Conservation (phyloP, 768 basidiomycete species). For the Amyloporia xantha region DNA sequence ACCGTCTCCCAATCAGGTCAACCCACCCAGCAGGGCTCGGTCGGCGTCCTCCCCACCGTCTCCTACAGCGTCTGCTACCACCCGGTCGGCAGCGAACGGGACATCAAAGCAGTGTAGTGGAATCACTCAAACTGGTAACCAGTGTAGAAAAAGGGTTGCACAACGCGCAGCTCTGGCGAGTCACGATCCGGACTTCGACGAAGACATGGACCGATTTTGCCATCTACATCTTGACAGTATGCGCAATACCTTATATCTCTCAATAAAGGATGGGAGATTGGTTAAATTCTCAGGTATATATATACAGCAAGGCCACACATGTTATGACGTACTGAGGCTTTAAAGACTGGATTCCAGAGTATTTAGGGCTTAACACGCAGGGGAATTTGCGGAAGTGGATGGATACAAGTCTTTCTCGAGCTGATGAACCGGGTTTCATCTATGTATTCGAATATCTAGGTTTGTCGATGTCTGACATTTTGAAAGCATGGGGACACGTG, state of each 20-base stretch:
- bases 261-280: constrained; percentile 13
- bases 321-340: neutral
- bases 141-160: constrained; percentile 49
- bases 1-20: too few relatives aligned
- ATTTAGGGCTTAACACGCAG: constrained; percentile 56
- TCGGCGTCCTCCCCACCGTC: constrained; percentile 17
- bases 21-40: constrained; percentile 8
- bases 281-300: constrained; percentile 9
- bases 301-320: neutral
- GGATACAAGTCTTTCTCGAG: constrained; percentile 43
- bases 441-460: constrained; percentile 79
- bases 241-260: constrained; percentile 48
- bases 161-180: constrained; percentile 25
- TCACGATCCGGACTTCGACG: constrained; percentile 28
- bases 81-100: neutral
- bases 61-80: constrained; percentile 9
- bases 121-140: constrained; percentile 56
- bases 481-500: neutral
- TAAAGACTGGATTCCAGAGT: constrained; percentile 64
- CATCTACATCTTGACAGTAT: constrained; percentile 57
- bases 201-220: constrained; percentile 55
- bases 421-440: constrained; percentile 70
- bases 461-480: too few relatives aligned
- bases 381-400: constrained; percentile 48
- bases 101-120: constrained; percentile 59